These are phyloP conservation scores for Ottelia alismoides DNA, from an alignment of 106 monocot genomes.

Conservation along the genomic window DNA sequence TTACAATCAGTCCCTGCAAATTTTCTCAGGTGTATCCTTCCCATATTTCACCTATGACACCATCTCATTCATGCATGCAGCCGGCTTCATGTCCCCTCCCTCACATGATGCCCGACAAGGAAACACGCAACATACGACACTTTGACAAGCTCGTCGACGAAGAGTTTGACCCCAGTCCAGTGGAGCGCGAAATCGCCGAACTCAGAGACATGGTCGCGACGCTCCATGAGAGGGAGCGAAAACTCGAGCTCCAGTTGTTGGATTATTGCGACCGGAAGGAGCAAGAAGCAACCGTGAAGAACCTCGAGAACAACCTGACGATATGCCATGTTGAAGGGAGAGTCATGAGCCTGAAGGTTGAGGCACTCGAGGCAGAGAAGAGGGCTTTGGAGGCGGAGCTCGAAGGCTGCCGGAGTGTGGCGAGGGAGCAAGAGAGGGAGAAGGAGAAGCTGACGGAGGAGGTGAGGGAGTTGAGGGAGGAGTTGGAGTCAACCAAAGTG, in stretches of 20 bases:
- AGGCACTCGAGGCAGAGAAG: conserved; percentile 52
- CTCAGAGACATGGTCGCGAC: conserved; percentile 27
- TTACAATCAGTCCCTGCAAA: not conserved
- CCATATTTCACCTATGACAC: not conserved
- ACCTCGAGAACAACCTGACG: conserved; percentile 41
- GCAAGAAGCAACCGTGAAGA: conserved; percentile 24
- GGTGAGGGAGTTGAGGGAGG: conserved; percentile 32
- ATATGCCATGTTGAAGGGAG: conserved; percentile 20
- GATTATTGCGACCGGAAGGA: conserved; percentile 47
- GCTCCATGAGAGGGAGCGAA: conserved; percentile 32
- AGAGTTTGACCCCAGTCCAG: conserved; percentile 2
- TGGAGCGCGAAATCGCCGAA: conserved; percentile 32
- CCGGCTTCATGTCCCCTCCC: not conserved
- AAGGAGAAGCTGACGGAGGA: conserved; percentile 47
- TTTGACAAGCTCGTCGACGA: conserved; percentile 8
- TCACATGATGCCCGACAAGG: conserved; percentile 7
- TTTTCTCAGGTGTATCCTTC: not conserved
- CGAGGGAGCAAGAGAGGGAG: conserved; percentile 15
- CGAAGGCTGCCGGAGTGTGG: conserved; percentile 34
- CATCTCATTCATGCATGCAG: not conserved
- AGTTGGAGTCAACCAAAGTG: conserved; percentile 39
- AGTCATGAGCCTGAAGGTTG: conserved; percentile 21
- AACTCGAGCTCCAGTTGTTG: conserved; percentile 35
- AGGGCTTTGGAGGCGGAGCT: conserved; percentile 24
- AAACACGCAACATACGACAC: conserved; percentile 5